Evolutionary conservation across 306 rosid genomes (phyloP), one percentile per base, ranked within the genome.

Genomic region (Albizia julibrissin): DNA sequence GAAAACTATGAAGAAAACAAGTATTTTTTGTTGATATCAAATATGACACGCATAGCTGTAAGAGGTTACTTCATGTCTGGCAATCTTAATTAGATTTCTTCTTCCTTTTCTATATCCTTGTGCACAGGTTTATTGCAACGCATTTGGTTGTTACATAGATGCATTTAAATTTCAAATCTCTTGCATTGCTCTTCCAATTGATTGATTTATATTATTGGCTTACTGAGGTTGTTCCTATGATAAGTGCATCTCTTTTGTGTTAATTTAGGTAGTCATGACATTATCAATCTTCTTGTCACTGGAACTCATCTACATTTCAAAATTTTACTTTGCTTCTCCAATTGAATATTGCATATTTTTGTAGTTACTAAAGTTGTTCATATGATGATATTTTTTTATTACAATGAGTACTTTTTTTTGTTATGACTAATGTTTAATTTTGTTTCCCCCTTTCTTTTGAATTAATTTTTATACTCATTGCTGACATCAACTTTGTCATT

Each of bases 131-230:
- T 43, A 12, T 52, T 42, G 62, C 61, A 44, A 56, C 12, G 43
- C 34, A 61, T 26, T 46, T 46, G 24, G 39, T 34, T 72, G 79
- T 69, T 11, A 26, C 7, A 13, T 67, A 34, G n/a, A 68, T 82
- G 62, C 49, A 15, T 82, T 21, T 16, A 70, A 34, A 50, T 52
- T 64, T 74, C 3, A 44, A 62, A 72, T 66, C 34, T 21, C 66
- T 50, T 56, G 34, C 69, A 11, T 29, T 46, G 40, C 49, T 44
- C 8, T 58, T 62, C 29, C 64, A 27, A 44, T 34, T 52, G 40
- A n/a, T 77, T 72, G 47, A n/a, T 65, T 81, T 81, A 18, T 62
- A n/a, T 69, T n/a, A 13, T 67, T 67, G 26, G 19, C 22, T 58
- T 47, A 40, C 21, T 54, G 22, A 62, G 31, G 31, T 13, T 70